These are phyloP conservation scores for Colletotrichum tropicicola DNA, from an alignment of 2,329 filamentous ascomycete genomes.

Conservation along the genomic window DNA sequence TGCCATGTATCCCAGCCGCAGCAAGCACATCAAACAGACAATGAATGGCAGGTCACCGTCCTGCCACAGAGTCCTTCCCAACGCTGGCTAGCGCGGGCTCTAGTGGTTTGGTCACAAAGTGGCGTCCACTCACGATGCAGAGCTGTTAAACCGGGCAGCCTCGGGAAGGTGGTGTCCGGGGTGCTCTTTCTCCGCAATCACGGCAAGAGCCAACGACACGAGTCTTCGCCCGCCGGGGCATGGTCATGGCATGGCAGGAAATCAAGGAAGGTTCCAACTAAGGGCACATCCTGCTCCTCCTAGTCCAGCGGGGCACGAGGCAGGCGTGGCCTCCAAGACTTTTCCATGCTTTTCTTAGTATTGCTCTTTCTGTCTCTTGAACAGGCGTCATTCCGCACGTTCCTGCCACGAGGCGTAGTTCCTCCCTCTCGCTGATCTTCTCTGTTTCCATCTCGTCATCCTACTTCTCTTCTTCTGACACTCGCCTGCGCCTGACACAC, in stretches of 20 bases:
- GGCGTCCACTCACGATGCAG: conserved; percentile 22
- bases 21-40: neutral
- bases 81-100: conserved; percentile 8
- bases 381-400: conserved; percentile 8
- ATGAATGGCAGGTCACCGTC: neutral
- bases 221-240: neutral
- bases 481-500: neutral
- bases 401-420: conserved; percentile 22
- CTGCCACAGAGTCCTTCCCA: neutral
- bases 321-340: conserved; percentile 1
- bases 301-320: neutral
- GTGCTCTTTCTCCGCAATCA: neutral
- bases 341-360: neutral
- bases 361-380: neutral
- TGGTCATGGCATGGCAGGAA: conserved; percentile 4
- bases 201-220: neutral
- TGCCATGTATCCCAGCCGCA: neutral
- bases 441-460: neutral
- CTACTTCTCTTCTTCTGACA: neutral
- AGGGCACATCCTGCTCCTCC: too few species aligned
- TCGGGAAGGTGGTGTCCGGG: neutral
- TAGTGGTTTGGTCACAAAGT: neutral
- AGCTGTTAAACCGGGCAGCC: neutral
- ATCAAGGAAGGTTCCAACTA: conserved; percentile 4
- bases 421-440: neutral